Conservation (phyloP, 352 stramenopile genomes). For the Pythium insidiosum region DNA sequence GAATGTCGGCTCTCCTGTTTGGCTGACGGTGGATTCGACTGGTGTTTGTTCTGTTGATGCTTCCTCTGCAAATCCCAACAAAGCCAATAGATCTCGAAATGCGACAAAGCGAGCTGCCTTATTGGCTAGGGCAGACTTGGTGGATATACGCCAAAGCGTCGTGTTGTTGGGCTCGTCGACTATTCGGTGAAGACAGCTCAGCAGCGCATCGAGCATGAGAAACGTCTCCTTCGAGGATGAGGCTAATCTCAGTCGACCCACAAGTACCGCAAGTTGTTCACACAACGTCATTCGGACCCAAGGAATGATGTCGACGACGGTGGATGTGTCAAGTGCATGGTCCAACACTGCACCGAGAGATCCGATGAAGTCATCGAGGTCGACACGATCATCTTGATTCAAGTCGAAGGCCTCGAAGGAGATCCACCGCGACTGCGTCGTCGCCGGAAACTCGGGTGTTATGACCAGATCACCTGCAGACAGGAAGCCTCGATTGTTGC, state of each 20-base stretch:
- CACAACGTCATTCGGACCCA: constrained; percentile 20
- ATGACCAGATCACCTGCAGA: constrained; percentile 7
- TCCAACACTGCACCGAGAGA: constrained; percentile 43
- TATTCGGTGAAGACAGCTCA: constrained; percentile 21
- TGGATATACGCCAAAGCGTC: too few relatives aligned
- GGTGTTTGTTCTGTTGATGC: too few relatives aligned
- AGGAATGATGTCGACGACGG: constrained; percentile 4
- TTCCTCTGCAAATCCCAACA: too few relatives aligned
- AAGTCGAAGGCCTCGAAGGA: constrained; percentile 49
- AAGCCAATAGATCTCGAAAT: too few relatives aligned
- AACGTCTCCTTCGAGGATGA: constrained; percentile 12
- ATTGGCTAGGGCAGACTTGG: too few relatives aligned
- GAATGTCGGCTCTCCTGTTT: too few relatives aligned
- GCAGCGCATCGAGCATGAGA: constrained; percentile 17
- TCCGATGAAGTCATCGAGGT: constrained; percentile 49
- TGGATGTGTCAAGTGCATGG: constrained; percentile 28
- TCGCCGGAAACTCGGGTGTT: neutral
- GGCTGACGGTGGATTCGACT: too few relatives aligned
- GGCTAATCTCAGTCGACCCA: constrained; percentile 32
- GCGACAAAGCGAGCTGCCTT: too few relatives aligned
- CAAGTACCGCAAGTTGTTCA: constrained; percentile 27
- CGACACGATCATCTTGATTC: constrained; percentile 31
- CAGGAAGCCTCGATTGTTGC: constrained; percentile 26
- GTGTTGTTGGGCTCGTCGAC: constrained; percentile 33
- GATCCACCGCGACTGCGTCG: constrained; percentile 20